phyloP scores from a whole-genome alignment of 768 basidiomycete genomes.

The Suillus alpinus region DNA sequence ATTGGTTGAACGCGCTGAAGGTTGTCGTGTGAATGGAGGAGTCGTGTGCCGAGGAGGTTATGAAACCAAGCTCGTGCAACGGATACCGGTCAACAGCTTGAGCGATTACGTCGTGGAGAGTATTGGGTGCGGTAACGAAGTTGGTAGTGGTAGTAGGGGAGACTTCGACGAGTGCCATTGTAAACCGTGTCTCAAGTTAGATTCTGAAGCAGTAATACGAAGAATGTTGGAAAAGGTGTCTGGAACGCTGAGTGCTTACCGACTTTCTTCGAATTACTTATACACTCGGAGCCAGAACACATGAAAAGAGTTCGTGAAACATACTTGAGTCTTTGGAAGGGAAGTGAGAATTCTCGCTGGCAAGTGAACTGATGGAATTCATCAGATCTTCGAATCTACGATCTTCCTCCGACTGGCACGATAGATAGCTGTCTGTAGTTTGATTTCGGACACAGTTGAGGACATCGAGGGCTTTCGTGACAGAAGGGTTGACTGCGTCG shows the following conservation, averaged over 20 bases:
- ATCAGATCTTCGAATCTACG: background rate
- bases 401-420: too few species aligned
- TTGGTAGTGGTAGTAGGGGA: constrained; percentile 9
- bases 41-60: constrained; percentile 26
- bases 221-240: constrained; percentile 1
- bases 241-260: constrained; percentile 1
- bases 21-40: constrained; percentile 24
- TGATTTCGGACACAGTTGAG: background rate
- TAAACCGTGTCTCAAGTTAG: background rate
- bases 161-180: constrained; percentile 16
- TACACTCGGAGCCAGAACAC: background rate
- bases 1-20: constrained; percentile 17
- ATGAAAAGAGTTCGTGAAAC: too few species aligned
- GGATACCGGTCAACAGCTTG: constrained; percentile 21
- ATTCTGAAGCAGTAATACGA: background rate
- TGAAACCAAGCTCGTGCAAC: constrained; percentile 21
- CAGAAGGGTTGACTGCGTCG: background rate
- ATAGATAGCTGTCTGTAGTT: background rate
- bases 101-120: constrained; percentile 21
- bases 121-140: constrained; percentile 5
- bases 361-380: too few species aligned
- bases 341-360: too few species aligned
- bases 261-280: background rate
- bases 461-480: background rate
- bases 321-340: too few species aligned